Base-by-base conservation (phyloP, 345 rosid genomes). In the Lepidium sativum region DNA sequence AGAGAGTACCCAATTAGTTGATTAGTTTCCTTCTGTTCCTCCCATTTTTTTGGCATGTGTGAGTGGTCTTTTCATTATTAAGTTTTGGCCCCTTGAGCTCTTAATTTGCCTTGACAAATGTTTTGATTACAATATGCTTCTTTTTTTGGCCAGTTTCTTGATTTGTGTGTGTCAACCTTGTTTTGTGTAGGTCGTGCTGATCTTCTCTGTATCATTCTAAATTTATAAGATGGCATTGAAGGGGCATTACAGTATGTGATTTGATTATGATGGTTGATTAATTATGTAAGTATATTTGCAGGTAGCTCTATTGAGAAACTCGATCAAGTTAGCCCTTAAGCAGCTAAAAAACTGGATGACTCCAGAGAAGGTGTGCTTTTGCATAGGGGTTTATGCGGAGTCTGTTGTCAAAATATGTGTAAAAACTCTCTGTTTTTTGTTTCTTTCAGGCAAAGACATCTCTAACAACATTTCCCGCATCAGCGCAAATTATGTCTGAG, bases 401-500 rank as follows among this genome's bases (percentile, higher is more conserved):
- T 65, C 15, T 38, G 49, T 69, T 32, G 0, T 50, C 16, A n/a
- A 27, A 50, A 14, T 5, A 42, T 38, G 47, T 54, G 68, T 13
- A 32, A 39, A 27, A 27, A 1, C 31, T 50, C 31, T 12, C 12
- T 53, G 4, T 21, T 47, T 1, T 38, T 13, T 47, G 14, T 52
- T 34, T 27, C 5, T 48, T 60, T 66, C 87, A 91, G 99, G 97
- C 69, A n/a, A 85, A 85, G 71, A 95, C 95, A 55, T 79, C 96
- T 39, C 12, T 91, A 6, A 82, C 81, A 5, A 80, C 96, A 25
- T 90, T 86, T 74, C 97, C 97, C 53, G 83, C 99, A 45, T 88
- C 99, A 12, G 99, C 89, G 8, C 92, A 91, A 77, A 91, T 88
- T 43, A 75, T 95, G 40, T 73, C 96, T 0, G 99, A 95, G 71